Evolutionary conservation across 2,329 filamentous ascomycete species (phyloP).

Genomic region (Beauveria asiatica): DNA sequence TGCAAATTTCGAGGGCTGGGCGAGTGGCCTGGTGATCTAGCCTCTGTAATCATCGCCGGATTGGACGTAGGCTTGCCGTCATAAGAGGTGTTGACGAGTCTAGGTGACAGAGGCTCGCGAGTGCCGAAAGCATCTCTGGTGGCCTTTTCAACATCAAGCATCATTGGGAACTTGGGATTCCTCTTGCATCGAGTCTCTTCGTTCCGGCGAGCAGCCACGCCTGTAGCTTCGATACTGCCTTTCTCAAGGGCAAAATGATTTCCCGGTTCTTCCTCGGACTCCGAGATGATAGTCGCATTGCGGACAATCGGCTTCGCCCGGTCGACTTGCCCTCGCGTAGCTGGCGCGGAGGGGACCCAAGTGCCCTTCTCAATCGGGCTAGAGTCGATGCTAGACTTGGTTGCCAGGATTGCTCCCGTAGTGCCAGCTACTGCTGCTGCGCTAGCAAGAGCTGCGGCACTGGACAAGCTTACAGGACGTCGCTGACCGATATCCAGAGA

Average conservation of each 20-base stretch:
- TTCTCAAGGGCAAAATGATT: constrained; percentile 11
- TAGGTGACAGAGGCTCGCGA: constrained; percentile 6
- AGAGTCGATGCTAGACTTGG: constrained; percentile 26
- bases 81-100: constrained; percentile 9
- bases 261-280: constrained; percentile 32
- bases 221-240: neutral
- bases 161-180: neutral
- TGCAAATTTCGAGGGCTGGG: neutral
- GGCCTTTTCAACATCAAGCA: constrained; percentile 8
- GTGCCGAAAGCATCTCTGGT: neutral
- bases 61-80: constrained; percentile 7
- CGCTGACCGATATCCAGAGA: constrained; percentile 39
- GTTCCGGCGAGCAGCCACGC: neutral
- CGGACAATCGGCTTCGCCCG: neutral
- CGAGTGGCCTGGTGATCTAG: neutral
- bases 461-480: constrained; percentile 32
- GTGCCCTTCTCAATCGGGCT: constrained; percentile 29
- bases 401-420: neutral
- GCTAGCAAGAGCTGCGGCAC: constrained; percentile 29
- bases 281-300: constrained; percentile 29
- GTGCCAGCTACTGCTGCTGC: constrained; percentile 6
- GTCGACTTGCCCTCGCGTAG: constrained; percentile 9
- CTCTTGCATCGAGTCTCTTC: neutral
- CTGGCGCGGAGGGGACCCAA: constrained; percentile 7
- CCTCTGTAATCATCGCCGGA: neutral